A percentile compares a stretch with the other conserved stretches of the same genome.
Evolutionary conservation across 306 rosid species (phyloP).

Genomic region (Inga leiocalycina): DNA sequence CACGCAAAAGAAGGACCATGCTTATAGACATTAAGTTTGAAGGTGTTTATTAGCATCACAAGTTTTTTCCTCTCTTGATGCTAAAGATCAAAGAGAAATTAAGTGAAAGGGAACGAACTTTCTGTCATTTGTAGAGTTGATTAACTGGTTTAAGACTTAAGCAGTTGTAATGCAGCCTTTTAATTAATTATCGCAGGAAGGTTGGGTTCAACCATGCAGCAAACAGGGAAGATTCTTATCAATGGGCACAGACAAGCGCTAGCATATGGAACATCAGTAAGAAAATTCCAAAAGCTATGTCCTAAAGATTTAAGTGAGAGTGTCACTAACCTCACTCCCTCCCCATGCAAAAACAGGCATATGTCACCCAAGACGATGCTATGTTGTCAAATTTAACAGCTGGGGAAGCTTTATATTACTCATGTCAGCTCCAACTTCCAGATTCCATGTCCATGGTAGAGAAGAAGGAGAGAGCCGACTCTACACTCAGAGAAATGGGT

Average conservation of each 20-base stretch:
- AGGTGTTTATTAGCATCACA: not conserved
- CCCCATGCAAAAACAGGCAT: slow-evolving; percentile 38
- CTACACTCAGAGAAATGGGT: slow-evolving; percentile 77
- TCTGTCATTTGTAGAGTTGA: not conserved
- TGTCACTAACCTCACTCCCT: not conserved
- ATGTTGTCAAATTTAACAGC: slow-evolving; percentile 47
- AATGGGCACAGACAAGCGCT: not conserved
- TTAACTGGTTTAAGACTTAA: not conserved
- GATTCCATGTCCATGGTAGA: slow-evolving; percentile 57
- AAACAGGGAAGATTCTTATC: slow-evolving; percentile 9
- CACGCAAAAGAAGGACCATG: not conserved
- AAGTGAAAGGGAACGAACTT: not conserved
- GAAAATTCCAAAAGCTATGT: slow-evolving; percentile 17
- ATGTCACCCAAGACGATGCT: slow-evolving; percentile 59
- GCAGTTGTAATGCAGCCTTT: not conserved
- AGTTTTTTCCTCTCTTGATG: not conserved
- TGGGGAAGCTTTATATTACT: slow-evolving; percentile 64
- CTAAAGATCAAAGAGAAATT: not conserved
- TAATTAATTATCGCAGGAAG: not conserved
- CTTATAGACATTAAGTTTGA: not conserved
- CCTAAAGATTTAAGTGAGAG: not conserved
- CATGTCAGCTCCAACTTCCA: slow-evolving; percentile 72
- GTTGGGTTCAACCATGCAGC: not conserved
- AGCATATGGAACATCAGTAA: slow-evolving; percentile 8
- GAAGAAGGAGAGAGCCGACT: slow-evolving; percentile 68